Evolutionary conservation across 192 early-diverging fungal genomes (phyloP).

Genomic region (Coemansia sp.): DNA sequence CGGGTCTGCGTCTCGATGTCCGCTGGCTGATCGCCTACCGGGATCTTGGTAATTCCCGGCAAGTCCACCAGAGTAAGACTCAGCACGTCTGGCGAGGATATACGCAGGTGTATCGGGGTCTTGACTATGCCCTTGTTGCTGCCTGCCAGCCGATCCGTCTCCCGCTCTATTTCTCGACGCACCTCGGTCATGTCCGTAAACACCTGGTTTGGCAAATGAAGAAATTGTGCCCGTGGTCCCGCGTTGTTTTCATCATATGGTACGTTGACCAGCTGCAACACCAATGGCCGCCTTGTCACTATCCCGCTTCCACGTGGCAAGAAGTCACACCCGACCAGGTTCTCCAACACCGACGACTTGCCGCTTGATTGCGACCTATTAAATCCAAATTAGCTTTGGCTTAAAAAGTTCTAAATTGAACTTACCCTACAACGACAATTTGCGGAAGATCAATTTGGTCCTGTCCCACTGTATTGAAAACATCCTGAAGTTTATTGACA

Average conservation of each 20-base stretch:
- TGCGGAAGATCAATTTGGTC: conserved; percentile 77
- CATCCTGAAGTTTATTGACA: conserved; percentile 80
- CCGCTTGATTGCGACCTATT: conserved; percentile 79
- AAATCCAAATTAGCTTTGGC: not conserved
- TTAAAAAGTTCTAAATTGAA: not conserved
- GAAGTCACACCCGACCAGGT: conserved; percentile 97
- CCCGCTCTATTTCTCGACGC: conserved; percentile 74
- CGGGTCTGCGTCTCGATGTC: conserved; percentile 82
- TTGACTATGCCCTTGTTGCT: conserved; percentile 76
- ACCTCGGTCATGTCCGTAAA: conserved; percentile 77
- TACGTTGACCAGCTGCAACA: conserved; percentile 73
- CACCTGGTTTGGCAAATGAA: conserved; percentile 71
- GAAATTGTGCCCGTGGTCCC: conserved; percentile 65
- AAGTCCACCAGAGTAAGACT: conserved; percentile 80
- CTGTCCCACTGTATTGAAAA: conserved; percentile 72
- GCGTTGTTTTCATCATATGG: conserved; percentile 18
- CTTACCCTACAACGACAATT: conserved; percentile 80
- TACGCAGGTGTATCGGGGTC: conserved; percentile 74
- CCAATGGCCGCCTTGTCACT: conserved; percentile 78
- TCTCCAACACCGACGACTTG: conserved; percentile 97
- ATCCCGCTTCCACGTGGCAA: conserved; percentile 88
- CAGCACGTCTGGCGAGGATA: conserved; percentile 73
- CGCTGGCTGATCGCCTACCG: conserved; percentile 73
- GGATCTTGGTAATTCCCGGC: conserved; percentile 78
- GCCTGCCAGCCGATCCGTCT: conserved; percentile 75